Evolutionary conservation across 2,329 filamentous ascomycete species (phyloP), one percentile per base, ranked within the genome.

Genomic region (Penicillium digitatum): DNA sequence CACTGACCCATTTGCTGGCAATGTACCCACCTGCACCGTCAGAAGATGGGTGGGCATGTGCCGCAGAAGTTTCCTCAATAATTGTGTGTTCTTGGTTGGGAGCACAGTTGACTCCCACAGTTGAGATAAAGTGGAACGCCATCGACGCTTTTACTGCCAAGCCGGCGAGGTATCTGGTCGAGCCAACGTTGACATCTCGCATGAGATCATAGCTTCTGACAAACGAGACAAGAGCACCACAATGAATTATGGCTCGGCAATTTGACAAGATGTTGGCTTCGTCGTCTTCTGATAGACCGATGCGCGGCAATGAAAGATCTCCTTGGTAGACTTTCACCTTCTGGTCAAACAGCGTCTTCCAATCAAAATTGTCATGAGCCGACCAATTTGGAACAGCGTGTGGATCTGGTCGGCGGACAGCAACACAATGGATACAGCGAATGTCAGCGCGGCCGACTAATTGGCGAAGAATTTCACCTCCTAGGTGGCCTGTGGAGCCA

Each of bases 1-100:
- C 76, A 54, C 69, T 69, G 1, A 66, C 71, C 76, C 76, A 78
- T 56, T 75, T 75, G 11, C 63, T 54, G 0, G 71, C 66, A 2
- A 64, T 56, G 49, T 76, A 78, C 4, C 75, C 75, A 11, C 70
- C 46, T 2, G 62, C 52, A 6, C 70, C 72, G 48, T 74, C 66
- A 3, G 34, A 32, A 6, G 66, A 61, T 0, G 52, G 55, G 16
- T 48, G 55, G 6, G 35, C 16, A 0, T 48, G 35, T 1, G 66
- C 55, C 10, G 20, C 38, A 16, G 38, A 40, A 2, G 38, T 40
- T 12, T 40, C 38, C 38, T 40, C 38, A 18, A 40, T 40, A 14
- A 40, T 40, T 40, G 20, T 5, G 2, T 12, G 38, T 24, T 24
- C 38, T 24, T 24, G 5, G 3, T 20, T 11, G 10, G 20, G 20